Evolutionary conservation across 1,284 basidiomycete genomes (phyloP), one percentile per base, ranked within the genome.

Genomic region (Rhizoctonia solani): DNA sequence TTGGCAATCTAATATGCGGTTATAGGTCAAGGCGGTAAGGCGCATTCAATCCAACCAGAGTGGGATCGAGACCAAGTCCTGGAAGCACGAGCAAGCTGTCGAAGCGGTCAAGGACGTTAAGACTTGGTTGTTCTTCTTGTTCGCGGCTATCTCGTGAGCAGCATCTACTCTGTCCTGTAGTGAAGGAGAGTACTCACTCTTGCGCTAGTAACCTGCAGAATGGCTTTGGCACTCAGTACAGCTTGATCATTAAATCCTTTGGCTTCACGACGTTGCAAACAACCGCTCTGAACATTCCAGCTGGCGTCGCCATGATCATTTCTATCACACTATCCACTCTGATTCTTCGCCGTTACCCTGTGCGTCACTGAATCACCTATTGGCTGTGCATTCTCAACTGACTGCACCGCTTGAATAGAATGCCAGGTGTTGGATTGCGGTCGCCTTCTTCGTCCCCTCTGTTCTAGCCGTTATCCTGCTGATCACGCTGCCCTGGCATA

Each of bases 21-120:
- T 8, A 30, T 30, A 61, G 58, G 44, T 73, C 53, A 58, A 73
- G 16, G 75, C 75, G 0, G 69, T 76, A 37, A 73, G 75, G 69
- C 70, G 74, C 4, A 69, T 77, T 21, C 71, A 73, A 19, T 70
- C 53, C 42, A 76, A 77, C 69, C 71, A 73, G 54, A 72, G 71
- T 5, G 76, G 76, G 9, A 81, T 79, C 4, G 79, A 81, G 69
- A 76, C 77, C 16, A 81, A 81, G 68, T 74, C 77, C 9, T 79
- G 79, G 79, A 81, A 81, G 72, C 79, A 78, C 78, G 74, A 77
- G 2, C 80, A 82, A 71, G 71, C 71, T 27, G 55, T 71, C 54
- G 81, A 83, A 56, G 74, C 79, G 0, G n/a, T 79, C 3, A 66
- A 72, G 3, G 81, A 83, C 68, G 72, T 74, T n/a, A 82, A 82